Evolutionary conservation across 164 flowering plant genomes (phyloP), one percentile per base, ranked within the genome.

Genomic region (Tinospora cordifolia): DNA sequence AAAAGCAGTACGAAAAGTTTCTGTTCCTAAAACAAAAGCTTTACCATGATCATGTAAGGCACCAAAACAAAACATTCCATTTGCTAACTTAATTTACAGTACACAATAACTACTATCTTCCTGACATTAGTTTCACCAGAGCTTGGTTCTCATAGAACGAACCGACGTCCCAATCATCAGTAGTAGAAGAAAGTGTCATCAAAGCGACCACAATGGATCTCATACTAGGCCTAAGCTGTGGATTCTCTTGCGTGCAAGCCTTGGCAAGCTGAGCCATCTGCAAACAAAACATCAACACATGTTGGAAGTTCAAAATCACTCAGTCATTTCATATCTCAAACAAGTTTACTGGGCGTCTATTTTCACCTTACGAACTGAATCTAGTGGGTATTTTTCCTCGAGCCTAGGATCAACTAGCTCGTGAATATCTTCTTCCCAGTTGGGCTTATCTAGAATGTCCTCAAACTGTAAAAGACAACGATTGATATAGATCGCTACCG

Each of bases 151-250:
- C 88, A 49, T 87, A 92, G 78, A 87, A 89, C 46, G 90, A 75
- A 9, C 88, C 87, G 19, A 86, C 85, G 74, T 89, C 89, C 90
- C 94, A 89, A 70, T 88, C 91, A 75, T 85, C 93, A 0, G 88
- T 86, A 46, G 89, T 46, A 0, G 92, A 87, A 22, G 98, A 91
- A 59, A 89, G 83, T 11, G 95, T 86, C 90, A 86, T 89, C 13
- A 90, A 71, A 7, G 97, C 93, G 25, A 91, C 95, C 26, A 87
- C 97, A 26, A 91, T 81, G 8, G 90, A 86, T 75, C 93, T 85
- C 93, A 91, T 91, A 70, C 88, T 88, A 63, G 97, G 97, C 63
- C 98, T 86, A 58, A 87, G 78, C 69, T 86, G 90, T 40, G 92
- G 90, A 72, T 83, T 83, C 66, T 87, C 95, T 62, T 86, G 88